Evolutionary conservation across 163 green algal species (phyloP), one percentile per base, ranked within the genome.

Genomic region (Chloroidium sp.): DNA sequence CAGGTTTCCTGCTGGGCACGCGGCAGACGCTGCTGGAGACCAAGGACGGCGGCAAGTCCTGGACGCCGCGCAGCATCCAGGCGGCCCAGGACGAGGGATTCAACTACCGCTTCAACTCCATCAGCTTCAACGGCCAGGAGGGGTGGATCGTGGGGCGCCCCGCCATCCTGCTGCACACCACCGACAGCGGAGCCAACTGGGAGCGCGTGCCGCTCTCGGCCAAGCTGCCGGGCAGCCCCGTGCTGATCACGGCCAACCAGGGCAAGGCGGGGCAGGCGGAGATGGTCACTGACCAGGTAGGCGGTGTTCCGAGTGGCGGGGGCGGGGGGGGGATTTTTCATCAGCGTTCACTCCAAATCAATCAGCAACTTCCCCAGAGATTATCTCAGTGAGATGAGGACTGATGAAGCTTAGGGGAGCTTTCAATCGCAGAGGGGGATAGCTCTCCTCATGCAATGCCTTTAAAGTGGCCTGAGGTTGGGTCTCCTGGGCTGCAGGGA

Each of bases 141-240:
- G 96, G 96, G 78, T 99, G 94, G 94, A 99, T 99, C 78, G 92
- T 98, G 64, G 96, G 96, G 86, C 98, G 98, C 91, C 96, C 96
- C 58, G 93, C 95, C 69, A 98, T 99, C 85, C 85, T 99, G 81
- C 90, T 99, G 85, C 93, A 98, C 92, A 98, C 95, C 74, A 93
- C 79, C 3, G 92, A 99, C 81, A 93, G 90, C 36, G 96, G 96
- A 78, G 90, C 87, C 61, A 98, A 91, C 84, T 99, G 96, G 96
- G 93, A 98, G 86, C 92, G 96, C 75, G 90, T 99, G 13, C 95
- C 96, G 1, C 92, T 99, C 62, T 93, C 83, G 59, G 87, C 93
- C 76, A 97, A 97, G 89, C 92, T 99, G 75, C 96, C 96, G 4
- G 95, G 95, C 83, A 87, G 89, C 1, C 95, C 95, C 1, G 80